A percentile compares a stretch with the other conserved stretches of the same genome.
phyloP scores from a whole-genome alignment of 139 green algal species.

The Coelastrella sp. region DNA sequence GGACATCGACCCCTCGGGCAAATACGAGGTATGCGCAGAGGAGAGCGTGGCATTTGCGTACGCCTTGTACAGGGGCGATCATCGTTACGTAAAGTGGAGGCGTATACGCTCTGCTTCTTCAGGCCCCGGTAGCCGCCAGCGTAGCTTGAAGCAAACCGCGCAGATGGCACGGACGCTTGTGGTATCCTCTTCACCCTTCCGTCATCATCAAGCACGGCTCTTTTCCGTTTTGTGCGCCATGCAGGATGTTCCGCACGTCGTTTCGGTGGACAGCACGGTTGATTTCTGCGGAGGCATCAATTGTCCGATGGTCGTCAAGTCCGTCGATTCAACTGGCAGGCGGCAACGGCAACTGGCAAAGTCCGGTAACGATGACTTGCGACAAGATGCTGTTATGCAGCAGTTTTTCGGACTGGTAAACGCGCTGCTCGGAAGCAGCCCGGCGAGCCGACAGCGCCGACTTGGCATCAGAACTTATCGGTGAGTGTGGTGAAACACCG shows the following conservation, averaged over 20 bases:
- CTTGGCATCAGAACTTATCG: constrained; percentile 92
- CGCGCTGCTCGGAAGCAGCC: constrained; percentile 69
- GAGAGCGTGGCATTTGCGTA: no score
- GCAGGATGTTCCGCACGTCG: constrained; percentile 62
- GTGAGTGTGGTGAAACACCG: neutral
- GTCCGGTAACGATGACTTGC: constrained; percentile 85
- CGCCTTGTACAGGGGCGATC: neutral
- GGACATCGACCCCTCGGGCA: constrained; percentile 21
- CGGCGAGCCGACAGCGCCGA: neutral
- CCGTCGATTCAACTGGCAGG: constrained; percentile 48
- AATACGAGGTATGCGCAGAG: constrained; percentile 20
- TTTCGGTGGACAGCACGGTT: constrained; percentile 55
- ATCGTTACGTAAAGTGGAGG: no score
- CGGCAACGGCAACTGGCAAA: constrained; percentile 74
- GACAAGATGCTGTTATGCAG: constrained; percentile 97
- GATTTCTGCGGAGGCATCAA: constrained; percentile 90
- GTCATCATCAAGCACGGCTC: no score
- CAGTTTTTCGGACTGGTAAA: constrained; percentile 96
- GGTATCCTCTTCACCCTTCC: no score
- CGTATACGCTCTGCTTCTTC: no score
- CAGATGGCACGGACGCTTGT: no score
- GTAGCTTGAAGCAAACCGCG: no score
- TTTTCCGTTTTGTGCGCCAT: no score
- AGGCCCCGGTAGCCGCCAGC: no score
- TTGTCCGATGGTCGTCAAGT: constrained; percentile 79